Evolutionary conservation across 495 filamentous ascomycete species (phyloP).

Genomic region (Durotheca rogersii): DNA sequence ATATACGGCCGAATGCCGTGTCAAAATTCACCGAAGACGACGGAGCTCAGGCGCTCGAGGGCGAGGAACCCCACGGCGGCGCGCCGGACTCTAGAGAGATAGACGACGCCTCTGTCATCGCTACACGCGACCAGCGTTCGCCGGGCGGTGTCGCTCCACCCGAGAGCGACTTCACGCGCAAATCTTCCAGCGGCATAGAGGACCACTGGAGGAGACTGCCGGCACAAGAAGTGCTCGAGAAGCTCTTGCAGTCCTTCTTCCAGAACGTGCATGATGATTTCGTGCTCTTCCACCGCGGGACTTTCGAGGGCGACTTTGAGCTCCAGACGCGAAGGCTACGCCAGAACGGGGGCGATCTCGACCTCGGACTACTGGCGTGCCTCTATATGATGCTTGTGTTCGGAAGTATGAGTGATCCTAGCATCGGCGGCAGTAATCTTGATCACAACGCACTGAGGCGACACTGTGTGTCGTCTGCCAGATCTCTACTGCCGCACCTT

Average conservation of each 20-base stretch:
- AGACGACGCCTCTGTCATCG: constrained; percentile 3
- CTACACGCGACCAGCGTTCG: constrained; percentile 7
- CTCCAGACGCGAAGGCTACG: constrained; percentile 12
- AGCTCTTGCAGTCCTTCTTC: constrained; percentile 44
- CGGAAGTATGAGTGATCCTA: constrained; percentile 33
- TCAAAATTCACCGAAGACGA: constrained; percentile 19
- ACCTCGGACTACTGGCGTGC: constrained; percentile 44
- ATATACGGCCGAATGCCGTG: constrained; percentile 4
- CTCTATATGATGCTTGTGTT: constrained; percentile 48
- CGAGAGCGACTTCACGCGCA: constrained; percentile 7
- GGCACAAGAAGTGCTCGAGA: constrained; percentile 33
- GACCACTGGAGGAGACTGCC: constrained; percentile 23
- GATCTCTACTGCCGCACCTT: constrained; percentile 30
- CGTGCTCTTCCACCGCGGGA: constrained; percentile 45
- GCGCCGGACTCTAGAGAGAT: neutral
- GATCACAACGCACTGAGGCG: constrained; percentile 27
- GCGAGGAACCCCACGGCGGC: constrained; percentile 2
- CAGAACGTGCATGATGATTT: constrained; percentile 46
- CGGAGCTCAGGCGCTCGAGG: constrained; percentile 17
- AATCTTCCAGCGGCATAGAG: neutral
- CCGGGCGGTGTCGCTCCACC: constrained; percentile 8
- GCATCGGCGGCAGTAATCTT: constrained; percentile 25
- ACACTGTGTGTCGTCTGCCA: constrained; percentile 37
- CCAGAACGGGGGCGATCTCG: neutral
- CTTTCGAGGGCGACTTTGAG: constrained; percentile 46